Evolutionary conservation across 345 rosid species (phyloP), one percentile per base, ranked within the genome.

Genomic region (Dipteronia dyeriana): DNA sequence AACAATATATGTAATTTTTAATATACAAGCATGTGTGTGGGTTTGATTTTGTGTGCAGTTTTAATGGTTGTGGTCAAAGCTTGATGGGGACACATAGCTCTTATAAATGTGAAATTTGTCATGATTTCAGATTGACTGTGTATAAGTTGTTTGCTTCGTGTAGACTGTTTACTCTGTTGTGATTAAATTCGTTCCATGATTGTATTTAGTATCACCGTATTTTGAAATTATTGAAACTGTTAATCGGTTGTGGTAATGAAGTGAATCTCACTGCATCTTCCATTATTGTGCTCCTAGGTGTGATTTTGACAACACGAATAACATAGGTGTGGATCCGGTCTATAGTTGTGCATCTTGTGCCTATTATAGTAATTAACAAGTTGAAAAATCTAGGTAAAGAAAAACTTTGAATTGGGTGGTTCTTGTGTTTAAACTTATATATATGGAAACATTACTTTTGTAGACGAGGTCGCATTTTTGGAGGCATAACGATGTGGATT

Each of bases 281-380:
- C 49, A 45, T 41, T 7, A 53, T 53, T 53, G 57, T 14, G 19
- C 56, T 51, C 5, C 19, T 51, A 3, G 56, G 56, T 51, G n/a
- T 20, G 1, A 53, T 53, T 53, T 53, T 53, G n/a, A 53, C 20
- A 16, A 53, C n/a, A 53, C 19, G 16, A 53, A 16, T 51, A 16
- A 51, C n/a, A 45, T 45, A 45, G 11, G 49, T 0, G 49, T 45
- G 13, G 0, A 31, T 8, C 9, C 17, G 29, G 69, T 69, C 70
- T 77, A 45, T 70, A 70, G 51, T 70, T 61, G 59, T 14, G 49
- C 10, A 19, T 23, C 38, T 70, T 61, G 59, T 14, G 49, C 10
- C 25, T 23, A 19, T 41, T 67, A 56, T 68, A 57, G 23, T 25
- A 76, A 61, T 69, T 59, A 60, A 57, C 59, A 76, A 26, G 59